Evolutionary conservation across 495 filamentous ascomycete species (phyloP).

Genomic region (Tuber microsphaerosporum): DNA sequence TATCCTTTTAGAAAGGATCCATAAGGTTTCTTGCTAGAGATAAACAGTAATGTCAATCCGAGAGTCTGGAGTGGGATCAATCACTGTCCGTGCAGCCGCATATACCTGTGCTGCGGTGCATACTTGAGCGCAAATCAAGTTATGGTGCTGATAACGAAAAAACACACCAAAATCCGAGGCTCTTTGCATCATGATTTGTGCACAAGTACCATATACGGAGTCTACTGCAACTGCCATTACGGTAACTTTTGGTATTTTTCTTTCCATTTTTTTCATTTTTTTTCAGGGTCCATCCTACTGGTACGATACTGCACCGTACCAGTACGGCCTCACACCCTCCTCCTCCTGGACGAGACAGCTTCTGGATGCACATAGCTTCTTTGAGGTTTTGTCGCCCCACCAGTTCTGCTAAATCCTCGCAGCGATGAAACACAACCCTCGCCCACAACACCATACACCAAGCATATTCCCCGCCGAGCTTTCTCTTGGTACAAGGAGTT

Average conservation of each 20-base stretch:
- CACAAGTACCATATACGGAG: background rate
- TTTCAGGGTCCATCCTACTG: background rate
- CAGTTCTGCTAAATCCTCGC: background rate
- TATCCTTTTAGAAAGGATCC: background rate
- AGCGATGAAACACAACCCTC: conserved; percentile 1
- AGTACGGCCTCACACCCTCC: background rate
- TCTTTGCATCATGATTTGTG: no score
- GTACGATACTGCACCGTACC: background rate
- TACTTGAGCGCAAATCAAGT: no score
- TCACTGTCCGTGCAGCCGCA: background rate
- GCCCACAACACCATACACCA: background rate
- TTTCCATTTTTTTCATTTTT: background rate
- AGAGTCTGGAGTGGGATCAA: background rate
- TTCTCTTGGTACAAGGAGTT: background rate
- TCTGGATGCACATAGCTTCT: background rate
- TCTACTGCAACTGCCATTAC: background rate
- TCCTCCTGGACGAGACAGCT: background rate
- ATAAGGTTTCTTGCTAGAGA: background rate
- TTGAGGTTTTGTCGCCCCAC: background rate
- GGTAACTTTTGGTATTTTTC: background rate
- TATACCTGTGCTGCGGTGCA: background rate
- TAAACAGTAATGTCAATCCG: background rate
- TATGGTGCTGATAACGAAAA: no score
- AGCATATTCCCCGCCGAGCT: background rate
- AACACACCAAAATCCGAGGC: no score